These are phyloP conservation scores for Hanseniaspora sp. DNA, from an alignment of 1,139 yeast species.

Conservation along the genomic window DNA sequence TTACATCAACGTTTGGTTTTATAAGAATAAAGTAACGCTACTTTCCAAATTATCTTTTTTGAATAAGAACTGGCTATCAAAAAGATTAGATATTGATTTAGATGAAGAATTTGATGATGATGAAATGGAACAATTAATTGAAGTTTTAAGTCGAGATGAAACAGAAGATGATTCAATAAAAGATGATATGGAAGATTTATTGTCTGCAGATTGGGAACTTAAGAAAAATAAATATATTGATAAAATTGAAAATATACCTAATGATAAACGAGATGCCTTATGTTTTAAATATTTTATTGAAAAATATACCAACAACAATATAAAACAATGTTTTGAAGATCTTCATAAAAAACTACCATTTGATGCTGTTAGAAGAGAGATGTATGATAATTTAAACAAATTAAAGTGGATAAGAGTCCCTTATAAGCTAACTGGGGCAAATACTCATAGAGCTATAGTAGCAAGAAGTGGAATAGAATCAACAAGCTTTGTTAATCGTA, in stretches of 20 bases:
- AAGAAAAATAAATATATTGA: not conserved
- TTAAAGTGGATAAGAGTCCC: conserved; percentile 60
- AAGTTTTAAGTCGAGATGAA: conserved; percentile 13
- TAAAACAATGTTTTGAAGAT: conserved; percentile 15
- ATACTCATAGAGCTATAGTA: conserved; percentile 64
- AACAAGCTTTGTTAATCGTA: conserved; percentile 13
- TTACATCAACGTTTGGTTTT: conserved; percentile 17
- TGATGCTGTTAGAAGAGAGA: conserved; percentile 34
- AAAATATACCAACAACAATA: conserved; percentile 22
- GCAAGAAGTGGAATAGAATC: conserved; percentile 50
- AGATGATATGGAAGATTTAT: conserved; percentile 13
- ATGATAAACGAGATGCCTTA: not conserved
- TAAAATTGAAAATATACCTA: not conserved
- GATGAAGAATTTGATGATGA: conserved; percentile 16
- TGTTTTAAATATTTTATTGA: conserved; percentile 19
- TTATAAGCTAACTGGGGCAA: conserved; percentile 51
- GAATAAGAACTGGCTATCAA: conserved; percentile 5
- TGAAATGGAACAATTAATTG: conserved; percentile 18
- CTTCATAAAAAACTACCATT: conserved; percentile 32
- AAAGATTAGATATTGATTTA: not conserved
- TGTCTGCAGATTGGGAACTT: conserved; percentile 20
- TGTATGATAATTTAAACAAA: conserved; percentile 41
- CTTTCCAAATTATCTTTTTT: not conserved
- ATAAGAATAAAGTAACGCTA: not conserved
- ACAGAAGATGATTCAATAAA: conserved; percentile 13